Percentiles rank a stretch among this genome's conserved stretches.
Evolutionary conservation across 345 rosid species (phyloP).

Genomic region (Citrus mangshanensis): DNA sequence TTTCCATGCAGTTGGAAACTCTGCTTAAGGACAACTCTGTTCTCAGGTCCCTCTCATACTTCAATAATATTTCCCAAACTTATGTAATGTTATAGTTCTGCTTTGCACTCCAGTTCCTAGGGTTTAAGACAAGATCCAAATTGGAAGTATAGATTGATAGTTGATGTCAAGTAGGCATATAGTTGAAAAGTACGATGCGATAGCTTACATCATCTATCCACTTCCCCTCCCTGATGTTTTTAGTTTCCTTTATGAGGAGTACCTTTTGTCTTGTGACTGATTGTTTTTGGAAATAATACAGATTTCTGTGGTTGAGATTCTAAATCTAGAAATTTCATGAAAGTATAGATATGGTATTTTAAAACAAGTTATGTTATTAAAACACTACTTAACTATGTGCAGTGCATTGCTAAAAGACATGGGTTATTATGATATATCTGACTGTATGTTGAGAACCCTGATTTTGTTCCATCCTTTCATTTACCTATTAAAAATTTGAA

Average conservation of each 20-base stretch:
- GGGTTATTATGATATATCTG: background rate
- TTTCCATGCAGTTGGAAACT: constrained; percentile 43
- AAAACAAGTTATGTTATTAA: background rate
- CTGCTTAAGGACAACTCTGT: constrained; percentile 44
- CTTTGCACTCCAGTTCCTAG: background rate
- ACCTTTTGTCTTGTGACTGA: no score
- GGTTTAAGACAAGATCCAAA: background rate
- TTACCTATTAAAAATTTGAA: background rate
- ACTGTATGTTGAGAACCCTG: background rate
- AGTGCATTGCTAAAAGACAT: background rate
- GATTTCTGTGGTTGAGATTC: background rate
- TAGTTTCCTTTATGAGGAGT: no score
- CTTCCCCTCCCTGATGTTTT: background rate
- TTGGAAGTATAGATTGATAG: background rate
- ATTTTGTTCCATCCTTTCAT: background rate
- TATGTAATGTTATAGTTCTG: background rate
- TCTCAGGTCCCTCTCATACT: constrained; percentile 45
- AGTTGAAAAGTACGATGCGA: background rate
- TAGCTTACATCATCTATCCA: background rate
- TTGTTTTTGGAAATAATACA: background rate
- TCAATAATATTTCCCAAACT: constrained; percentile 4
- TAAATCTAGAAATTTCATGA: background rate
- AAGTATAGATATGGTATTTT: background rate
- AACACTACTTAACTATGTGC: background rate
- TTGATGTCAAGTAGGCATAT: background rate